Percentiles rank a stretch among this genome's conserved stretches.
Evolutionary conservation across 2,329 filamentous ascomycete species (phyloP).

Genomic region (Niveomyces coronatus): DNA sequence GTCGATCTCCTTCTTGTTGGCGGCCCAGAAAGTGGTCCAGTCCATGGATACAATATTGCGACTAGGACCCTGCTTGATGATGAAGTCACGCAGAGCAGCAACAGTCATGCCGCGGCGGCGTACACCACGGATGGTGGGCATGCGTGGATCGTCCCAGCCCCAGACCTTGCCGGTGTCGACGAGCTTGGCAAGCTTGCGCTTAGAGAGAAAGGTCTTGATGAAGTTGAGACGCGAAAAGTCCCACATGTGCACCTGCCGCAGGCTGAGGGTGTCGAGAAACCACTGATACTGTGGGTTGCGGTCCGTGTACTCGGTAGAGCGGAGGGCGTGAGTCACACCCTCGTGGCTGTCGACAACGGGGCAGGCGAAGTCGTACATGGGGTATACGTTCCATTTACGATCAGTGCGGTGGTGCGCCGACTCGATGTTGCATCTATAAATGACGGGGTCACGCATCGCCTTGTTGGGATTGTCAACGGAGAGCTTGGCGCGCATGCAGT

Average conservation of each 20-base stretch:
- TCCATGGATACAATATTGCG: constrained; percentile 79
- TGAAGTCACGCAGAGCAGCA: constrained; percentile 70
- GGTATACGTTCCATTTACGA: constrained; percentile 73
- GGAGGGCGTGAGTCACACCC: constrained; percentile 72
- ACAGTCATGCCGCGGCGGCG: constrained; percentile 70
- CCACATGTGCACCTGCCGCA: constrained; percentile 74
- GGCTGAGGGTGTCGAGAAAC: constrained; percentile 65
- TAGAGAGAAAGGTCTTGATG: constrained; percentile 70
- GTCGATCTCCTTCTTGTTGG: constrained; percentile 77
- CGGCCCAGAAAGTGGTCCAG: constrained; percentile 64
- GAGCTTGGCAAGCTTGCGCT: constrained; percentile 77
- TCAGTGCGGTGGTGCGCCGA: constrained; percentile 68
- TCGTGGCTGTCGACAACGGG: constrained; percentile 72
- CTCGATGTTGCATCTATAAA: constrained; percentile 72
- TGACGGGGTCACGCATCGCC: constrained; percentile 90
- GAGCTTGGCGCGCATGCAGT: constrained; percentile 94
- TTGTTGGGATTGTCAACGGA: constrained; percentile 89
- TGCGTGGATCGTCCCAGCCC: constrained; percentile 80
- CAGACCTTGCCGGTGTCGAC: constrained; percentile 66
- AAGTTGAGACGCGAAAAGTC: constrained; percentile 82
- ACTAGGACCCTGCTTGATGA: constrained; percentile 73
- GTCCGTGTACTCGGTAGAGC: constrained; percentile 81
- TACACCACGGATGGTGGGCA: constrained; percentile 76
- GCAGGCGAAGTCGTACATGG: constrained; percentile 79
- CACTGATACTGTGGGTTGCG: constrained; percentile 80